Percentiles rank a stretch among this genome's conserved stretches.
Conservation (phyloP, 208 protist species). For the Acanthamoeba divionensis region DNA sequence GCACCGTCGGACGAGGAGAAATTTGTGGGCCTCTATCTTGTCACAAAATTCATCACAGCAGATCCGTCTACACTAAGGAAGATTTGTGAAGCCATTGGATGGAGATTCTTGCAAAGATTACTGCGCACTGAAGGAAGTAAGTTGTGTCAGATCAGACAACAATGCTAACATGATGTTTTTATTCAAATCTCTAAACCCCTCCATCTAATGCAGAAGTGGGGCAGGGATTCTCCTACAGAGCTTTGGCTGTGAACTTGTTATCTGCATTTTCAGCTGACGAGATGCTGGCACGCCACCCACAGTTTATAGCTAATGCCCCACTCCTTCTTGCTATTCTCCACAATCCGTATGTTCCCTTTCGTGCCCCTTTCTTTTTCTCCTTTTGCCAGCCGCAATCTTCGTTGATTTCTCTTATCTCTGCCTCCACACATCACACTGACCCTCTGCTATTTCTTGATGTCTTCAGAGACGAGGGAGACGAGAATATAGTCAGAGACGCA, state of each 20-base stretch:
- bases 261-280: constrained; percentile 32
- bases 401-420: no score
- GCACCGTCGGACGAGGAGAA: constrained; percentile 44
- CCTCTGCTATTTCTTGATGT: neutral
- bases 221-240: constrained; percentile 18
- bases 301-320: neutral
- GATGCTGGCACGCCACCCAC: neutral
- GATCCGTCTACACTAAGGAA: neutral
- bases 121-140: constrained; percentile 32
- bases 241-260: constrained; percentile 27
- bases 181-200: no score
- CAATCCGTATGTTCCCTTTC: no score
- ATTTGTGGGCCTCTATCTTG: constrained; percentile 44
- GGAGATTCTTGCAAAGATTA: constrained; percentile 18
- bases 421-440: no score
- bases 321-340: no score
- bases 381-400: no score
- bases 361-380: no score
- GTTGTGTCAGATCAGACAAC: neutral
- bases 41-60: constrained; percentile 50
- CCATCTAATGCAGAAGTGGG: neutral
- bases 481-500: neutral
- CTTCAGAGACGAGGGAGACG: no score
- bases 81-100: constrained; percentile 28
- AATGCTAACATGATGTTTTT: neutral